phyloP scores from a whole-genome alignment of 1,284 basidiomycete genomes.

The Hymenochaete sp. region DNA sequence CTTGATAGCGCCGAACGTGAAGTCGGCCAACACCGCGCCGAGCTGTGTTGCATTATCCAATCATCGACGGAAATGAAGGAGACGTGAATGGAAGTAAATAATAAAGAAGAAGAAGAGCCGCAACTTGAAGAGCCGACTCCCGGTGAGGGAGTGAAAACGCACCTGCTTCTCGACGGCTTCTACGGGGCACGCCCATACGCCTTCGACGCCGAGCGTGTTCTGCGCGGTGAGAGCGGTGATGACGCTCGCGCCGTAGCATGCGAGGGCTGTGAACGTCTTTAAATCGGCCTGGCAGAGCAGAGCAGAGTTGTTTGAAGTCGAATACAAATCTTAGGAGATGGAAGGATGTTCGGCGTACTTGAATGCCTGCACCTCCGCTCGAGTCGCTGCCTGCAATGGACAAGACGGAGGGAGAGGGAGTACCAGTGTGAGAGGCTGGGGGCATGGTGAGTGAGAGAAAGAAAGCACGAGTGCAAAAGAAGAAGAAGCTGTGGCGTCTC shows the following conservation, averaged over 20 bases:
- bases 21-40: conserved; percentile 65
- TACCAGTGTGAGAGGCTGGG: no score
- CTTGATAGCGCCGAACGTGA: conserved; percentile 73
- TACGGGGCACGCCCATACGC: conserved; percentile 54
- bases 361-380: conserved; percentile 86
- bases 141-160: conserved; percentile 23
- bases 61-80: conserved; percentile 1
- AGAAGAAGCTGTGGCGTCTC: not conserved
- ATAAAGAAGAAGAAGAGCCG: not conserved
- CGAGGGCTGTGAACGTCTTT: conserved; percentile 74
- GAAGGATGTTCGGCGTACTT: conserved; percentile 35
- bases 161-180: conserved; percentile 69
- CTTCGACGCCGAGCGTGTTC: conserved; percentile 82
- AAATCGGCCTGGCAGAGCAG: conserved; percentile 58
- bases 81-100: not conserved
- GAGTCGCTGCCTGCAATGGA: conserved; percentile 85
- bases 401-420: conserved; percentile 34
- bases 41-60: conserved; percentile 42
- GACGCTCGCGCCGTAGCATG: conserved; percentile 81
- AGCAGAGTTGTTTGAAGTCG: not conserved
- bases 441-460: not conserved
- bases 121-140: not conserved
- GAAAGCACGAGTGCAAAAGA: not conserved
- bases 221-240: conserved; percentile 89
- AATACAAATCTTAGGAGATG: not conserved